Conservation (phyloP, 2,329 filamentous ascomycete species). For the Akanthomyces uredinophilus region DNA sequence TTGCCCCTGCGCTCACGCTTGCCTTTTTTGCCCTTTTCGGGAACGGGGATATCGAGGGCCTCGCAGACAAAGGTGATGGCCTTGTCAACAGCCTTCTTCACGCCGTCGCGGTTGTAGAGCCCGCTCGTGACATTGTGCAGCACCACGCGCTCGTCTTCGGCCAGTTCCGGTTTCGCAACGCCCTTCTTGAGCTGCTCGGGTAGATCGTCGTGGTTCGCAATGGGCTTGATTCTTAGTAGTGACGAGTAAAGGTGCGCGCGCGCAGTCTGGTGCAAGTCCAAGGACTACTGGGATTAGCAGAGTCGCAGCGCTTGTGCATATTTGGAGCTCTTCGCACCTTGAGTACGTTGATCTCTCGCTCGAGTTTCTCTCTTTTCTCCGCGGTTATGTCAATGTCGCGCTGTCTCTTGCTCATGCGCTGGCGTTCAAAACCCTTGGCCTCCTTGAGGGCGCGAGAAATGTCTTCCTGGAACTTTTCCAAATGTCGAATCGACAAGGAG, state of each 20-base stretch:
- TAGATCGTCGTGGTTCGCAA: conserved; percentile 46
- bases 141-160: conserved; percentile 45
- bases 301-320: not conserved
- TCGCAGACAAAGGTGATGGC: conserved; percentile 46
- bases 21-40: conserved; percentile 36
- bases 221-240: conserved; percentile 48
- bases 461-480: conserved; percentile 53
- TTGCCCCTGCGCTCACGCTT: conserved; percentile 30
- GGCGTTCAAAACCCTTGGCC: conserved; percentile 71
- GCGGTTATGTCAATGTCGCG: conserved; percentile 40
- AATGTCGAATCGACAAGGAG: conserved; percentile 41
- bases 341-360: conserved; percentile 53
- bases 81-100: conserved; percentile 44
- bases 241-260: conserved; percentile 51
- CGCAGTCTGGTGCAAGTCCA: conserved; percentile 54
- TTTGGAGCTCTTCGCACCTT: conserved; percentile 36
- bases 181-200: conserved; percentile 43
- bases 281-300: conserved; percentile 34
- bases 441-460: conserved; percentile 64
- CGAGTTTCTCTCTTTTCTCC: conserved; percentile 54
- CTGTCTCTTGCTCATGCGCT: conserved; percentile 62
- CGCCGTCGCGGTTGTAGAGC: conserved; percentile 47
- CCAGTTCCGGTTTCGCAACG: conserved; percentile 45
- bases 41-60: conserved; percentile 42
- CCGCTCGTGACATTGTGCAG: conserved; percentile 57